Conservation (phyloP, 306 rosid genomes). For the Lathyrus tuberosus region DNA sequence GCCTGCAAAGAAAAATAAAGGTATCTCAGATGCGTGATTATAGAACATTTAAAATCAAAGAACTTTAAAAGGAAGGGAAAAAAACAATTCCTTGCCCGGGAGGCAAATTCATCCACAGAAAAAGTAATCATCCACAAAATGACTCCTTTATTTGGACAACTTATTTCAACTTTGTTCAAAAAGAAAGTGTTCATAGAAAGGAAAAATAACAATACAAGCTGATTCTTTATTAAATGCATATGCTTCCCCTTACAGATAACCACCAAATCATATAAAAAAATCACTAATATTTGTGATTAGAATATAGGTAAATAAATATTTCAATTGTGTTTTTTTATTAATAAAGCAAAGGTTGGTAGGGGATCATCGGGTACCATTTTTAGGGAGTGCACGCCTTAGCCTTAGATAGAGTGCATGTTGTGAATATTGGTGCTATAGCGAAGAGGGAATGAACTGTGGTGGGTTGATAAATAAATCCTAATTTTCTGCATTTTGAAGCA, state of each 20-base stretch:
- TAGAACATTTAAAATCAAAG: neutral
- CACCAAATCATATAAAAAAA: neutral
- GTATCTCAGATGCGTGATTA: constrained; percentile 12
- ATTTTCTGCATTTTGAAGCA: neutral
- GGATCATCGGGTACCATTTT: neutral
- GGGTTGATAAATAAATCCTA: neutral
- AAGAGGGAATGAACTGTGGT: neutral
- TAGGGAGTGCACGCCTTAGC: neutral
- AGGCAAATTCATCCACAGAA: neutral
- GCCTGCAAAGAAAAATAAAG: constrained; percentile 54
- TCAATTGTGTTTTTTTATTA: neutral
- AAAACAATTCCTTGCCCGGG: neutral
- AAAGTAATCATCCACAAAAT: neutral
- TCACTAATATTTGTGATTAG: neutral
- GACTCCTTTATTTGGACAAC: neutral
- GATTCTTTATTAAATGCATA: neutral
- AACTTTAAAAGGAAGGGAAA: neutral
- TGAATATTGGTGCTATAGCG: neutral
- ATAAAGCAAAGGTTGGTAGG: neutral
- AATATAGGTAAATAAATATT: neutral
- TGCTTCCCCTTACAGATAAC: neutral
- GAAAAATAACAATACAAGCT: neutral
- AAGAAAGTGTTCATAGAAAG: neutral
- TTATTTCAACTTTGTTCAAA: neutral
- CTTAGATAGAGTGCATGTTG: neutral